Base-by-base conservation (phyloP, 768 basidiomycete genomes). In the Russula vinacea region DNA sequence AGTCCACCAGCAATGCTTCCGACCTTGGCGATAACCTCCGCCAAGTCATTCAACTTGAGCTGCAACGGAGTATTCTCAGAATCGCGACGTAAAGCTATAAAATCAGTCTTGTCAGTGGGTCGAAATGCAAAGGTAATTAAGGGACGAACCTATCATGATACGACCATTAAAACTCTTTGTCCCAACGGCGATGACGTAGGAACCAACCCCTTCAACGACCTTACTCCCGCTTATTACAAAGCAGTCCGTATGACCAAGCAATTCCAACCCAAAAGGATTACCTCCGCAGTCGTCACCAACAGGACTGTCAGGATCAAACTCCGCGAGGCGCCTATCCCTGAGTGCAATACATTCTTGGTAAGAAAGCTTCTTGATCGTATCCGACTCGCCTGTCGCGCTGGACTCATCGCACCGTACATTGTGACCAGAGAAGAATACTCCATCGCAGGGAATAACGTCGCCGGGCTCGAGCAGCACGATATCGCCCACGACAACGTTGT, bases 361-460 rank as follows among this genome's bases (percentile, higher is more conserved):
- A 1, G 89, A 68, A 19, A 86, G 73, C 76, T 99, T 99, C 74
- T 87, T 88, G 74, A 99, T 94, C 17, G 94, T 88, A 74, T 99
- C 95, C 8, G 90, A 90, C 78, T 99, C 96, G 68, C 96, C 97
- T 0, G 97, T 98, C 49, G 94, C 93, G 24, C n/a, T n/a, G n/a
- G n/a, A n/a, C n/a, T n/a, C n/a, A n/a, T n/a, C 92, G 73, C 96
- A 98, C 72, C 85, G 88, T 69, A 98, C 89, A 67, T 93, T 94
- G 76, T 98, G 92, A 22, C 96, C 96, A 8, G 84, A 79, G 33
- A 99, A 76, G 78, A 96, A 97, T 71, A 98, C 80, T 59, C 97
- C 97, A 72, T 99, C 97, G 75, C 94, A 96, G 54, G 97, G 97
- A 17, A 98, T 73, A 62, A 98, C 88, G 73, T 99, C 96, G 61